Base-by-base conservation (phyloP, 352 stramenopile genomes). In the Paralagenidium karlingii region DNA sequence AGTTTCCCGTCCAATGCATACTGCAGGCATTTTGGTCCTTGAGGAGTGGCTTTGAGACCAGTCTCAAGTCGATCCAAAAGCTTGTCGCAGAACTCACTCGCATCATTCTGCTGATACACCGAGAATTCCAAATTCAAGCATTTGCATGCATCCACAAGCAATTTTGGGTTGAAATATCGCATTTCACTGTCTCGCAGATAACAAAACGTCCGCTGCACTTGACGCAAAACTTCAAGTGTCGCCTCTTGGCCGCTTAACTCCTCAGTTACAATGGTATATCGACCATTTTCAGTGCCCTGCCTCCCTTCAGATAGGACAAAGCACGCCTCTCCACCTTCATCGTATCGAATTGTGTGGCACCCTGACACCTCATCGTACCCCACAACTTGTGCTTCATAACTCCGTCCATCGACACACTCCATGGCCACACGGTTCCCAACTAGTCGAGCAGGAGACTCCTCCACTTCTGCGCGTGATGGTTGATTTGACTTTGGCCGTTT, bases 71-170 rank as follows among this genome's bases (percentile, higher is more conserved):
- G 73, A 73, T 99, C 96, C 25, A 99, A 69, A 9, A 99, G 66
- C 51, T 99, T 98, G 53, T 97, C 96, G 37, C 91, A 97, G 71
- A 99, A 99, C 56, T 99, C 96, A 20, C 82, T 96, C 3, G 96
- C 96, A 61, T 99, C 96, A 57, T 99, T 99, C 61, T 99, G 96
- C 55, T 99, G 95, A 62, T 97, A 99, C 7, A 99, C 91, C 8
- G 77, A 91, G 47, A 94, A 94, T 43, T 94, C 80, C n/a, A 94
- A 49, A 38, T 94, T 94, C 18, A 94, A 42, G 43, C 77, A 91
- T 32, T 83, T 88, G 49, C 77, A 94, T 10, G 77, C 75, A 45
- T 94, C 80, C 9, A 94, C 93, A 20, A 99, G 78, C 37, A 63
- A 70, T 53, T 83, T 85, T 10, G 68, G 64, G 45, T 83, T 85